Evolutionary conservation across 805 yeast genomes (phyloP).

Genomic region (Komagataella ulmi): DNA sequence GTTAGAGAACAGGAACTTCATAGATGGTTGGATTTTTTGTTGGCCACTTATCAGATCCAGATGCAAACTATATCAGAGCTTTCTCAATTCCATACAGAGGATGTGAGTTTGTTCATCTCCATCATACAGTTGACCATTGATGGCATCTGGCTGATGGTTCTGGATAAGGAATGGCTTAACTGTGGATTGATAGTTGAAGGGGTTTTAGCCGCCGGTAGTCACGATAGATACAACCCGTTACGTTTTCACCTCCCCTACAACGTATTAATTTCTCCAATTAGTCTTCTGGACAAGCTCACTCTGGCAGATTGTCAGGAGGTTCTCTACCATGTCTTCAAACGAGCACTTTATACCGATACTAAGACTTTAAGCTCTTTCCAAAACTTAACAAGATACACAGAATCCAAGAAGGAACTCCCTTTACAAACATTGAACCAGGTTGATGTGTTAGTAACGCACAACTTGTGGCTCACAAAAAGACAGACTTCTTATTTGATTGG

Average conservation of each 20-base stretch:
- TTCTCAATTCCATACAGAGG: background rate
- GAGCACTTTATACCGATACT: background rate
- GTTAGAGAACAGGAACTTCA: background rate
- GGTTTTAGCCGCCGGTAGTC: background rate
- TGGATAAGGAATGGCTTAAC: background rate
- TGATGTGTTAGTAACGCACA: conserved; percentile 3
- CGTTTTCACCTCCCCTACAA: background rate
- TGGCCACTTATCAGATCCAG: background rate
- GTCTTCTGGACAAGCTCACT: background rate
- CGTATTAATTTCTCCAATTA: background rate
- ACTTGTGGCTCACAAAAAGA: conserved; percentile 10
- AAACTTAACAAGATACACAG: background rate
- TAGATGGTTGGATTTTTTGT: background rate
- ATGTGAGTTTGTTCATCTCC: background rate
- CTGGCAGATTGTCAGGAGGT: background rate
- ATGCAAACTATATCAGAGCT: background rate
- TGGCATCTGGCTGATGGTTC: background rate
- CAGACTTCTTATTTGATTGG: conserved; percentile 32
- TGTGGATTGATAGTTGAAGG: background rate
- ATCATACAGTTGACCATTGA: background rate
- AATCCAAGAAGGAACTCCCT: background rate
- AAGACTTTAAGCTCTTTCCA: background rate
- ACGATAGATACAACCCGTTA: background rate
- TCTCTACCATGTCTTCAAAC: background rate
- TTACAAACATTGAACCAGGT: background rate